Percentiles rank a stretch among this genome's conserved stretches.
phyloP scores from a whole-genome alignment of 306 rosid genomes.

The Medicago lupulina region DNA sequence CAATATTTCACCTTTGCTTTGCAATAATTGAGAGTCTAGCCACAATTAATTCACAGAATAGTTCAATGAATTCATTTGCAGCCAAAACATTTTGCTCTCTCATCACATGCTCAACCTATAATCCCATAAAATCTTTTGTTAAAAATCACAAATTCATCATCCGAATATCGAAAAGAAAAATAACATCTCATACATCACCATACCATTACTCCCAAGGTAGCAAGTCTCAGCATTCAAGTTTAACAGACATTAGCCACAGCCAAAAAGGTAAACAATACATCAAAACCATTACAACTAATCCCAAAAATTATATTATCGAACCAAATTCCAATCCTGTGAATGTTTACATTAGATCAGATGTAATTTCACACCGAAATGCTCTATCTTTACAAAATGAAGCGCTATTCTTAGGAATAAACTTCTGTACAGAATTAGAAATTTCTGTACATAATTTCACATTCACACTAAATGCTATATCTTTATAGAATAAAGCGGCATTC shows the following conservation, averaged over 20 bases:
- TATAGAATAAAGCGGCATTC: no score
- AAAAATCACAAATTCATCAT: not conserved
- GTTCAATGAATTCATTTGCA: conserved; percentile 92
- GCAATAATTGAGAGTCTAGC: conserved; percentile 84
- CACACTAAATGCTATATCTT: no score
- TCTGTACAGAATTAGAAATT: not conserved
- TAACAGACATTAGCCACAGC: not conserved
- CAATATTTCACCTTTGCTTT: conserved; percentile 72
- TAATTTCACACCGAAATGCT: not conserved
- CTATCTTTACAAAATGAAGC: not conserved
- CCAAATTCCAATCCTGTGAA: not conserved
- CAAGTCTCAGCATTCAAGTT: not conserved
- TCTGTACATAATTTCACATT: no score
- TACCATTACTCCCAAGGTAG: not conserved
- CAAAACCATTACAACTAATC: conserved; percentile 2
- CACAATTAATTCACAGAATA: conserved; percentile 86
- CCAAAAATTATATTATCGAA: not conserved
- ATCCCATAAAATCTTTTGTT: conserved; percentile 2
- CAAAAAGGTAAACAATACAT: conserved; percentile 2
- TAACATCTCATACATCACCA: not conserved
- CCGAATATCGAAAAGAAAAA: not conserved
- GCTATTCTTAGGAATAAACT: not conserved
- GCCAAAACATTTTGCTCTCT: conserved; percentile 94
- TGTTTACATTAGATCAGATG: not conserved
- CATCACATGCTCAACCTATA: conserved; percentile 96